These are phyloP conservation scores for Teratosphaeria destructans DNA, from an alignment of 2,329 filamentous ascomycete species.

Conservation along the genomic window DNA sequence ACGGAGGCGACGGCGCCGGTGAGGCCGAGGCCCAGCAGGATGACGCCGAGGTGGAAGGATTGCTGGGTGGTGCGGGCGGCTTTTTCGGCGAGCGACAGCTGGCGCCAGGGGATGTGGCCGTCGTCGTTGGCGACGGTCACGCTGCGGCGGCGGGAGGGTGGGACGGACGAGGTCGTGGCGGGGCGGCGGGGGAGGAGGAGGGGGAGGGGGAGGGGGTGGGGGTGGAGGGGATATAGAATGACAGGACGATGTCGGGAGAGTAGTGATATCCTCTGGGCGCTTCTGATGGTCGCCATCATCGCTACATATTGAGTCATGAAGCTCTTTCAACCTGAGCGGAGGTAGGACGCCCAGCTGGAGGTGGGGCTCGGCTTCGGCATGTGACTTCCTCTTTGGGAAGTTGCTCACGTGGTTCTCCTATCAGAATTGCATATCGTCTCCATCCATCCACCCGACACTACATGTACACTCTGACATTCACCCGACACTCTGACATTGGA, in stretches of 20 bases:
- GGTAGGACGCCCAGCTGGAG: too few relatives aligned
- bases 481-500: too few relatives aligned
- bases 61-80: slow-evolving; percentile 78
- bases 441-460: too few relatives aligned
- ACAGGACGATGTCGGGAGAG: not conserved
- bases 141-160: slow-evolving; percentile 45
- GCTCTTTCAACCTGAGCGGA: too few relatives aligned
- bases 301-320: not conserved
- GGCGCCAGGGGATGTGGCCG: slow-evolving; percentile 68
- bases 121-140: slow-evolving; percentile 82
- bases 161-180: slow-evolving; percentile 12
- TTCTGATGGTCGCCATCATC: not conserved
- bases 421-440: not conserved
- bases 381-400: not conserved
- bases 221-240: not conserved
- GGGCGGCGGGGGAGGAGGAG: slow-evolving; percentile 1
- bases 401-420: not conserved
- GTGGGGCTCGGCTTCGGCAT: not conserved
- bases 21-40: slow-evolving; percentile 62
- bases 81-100: slow-evolving; percentile 69
- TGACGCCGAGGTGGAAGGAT: slow-evolving; percentile 73
- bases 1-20: slow-evolving; percentile 72
- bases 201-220: not conserved
- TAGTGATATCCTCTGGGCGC: not conserved
- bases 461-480: too few relatives aligned